Percentiles rank a stretch among this genome's conserved stretches.
Conservation (phyloP, 495 filamentous ascomycete genomes). For the Penicillium goetzii region DNA sequence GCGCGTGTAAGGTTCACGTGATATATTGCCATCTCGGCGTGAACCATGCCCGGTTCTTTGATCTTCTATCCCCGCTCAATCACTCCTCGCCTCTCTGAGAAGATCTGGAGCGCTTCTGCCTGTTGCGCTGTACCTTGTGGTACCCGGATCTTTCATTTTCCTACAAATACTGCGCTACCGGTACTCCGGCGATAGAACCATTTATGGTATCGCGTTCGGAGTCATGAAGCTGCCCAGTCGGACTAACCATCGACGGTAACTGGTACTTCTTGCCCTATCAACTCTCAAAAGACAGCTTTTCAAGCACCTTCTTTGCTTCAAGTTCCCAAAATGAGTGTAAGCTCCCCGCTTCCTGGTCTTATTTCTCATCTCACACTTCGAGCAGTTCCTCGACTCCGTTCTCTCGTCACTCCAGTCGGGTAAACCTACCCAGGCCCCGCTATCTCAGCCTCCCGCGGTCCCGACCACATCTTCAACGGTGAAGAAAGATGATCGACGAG, state of each 20-base stretch:
- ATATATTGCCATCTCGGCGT: conserved; percentile 23
- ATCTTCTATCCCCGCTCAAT: conserved; percentile 18
- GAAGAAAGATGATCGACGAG: conserved; percentile 35
- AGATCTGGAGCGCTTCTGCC: conserved; percentile 3
- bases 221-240: conserved; percentile 53
- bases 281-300: neutral
- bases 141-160: neutral
- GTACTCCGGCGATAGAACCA: conserved; percentile 5
- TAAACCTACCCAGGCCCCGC: conserved; percentile 38
- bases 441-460: conserved; percentile 36
- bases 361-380: conserved; percentile 24
- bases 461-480: conserved; percentile 31
- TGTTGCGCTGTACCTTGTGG: neutral
- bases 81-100: conserved; percentile 20
- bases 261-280: conserved; percentile 29
- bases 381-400: conserved; percentile 61
- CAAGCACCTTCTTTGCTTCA: neutral
- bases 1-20: conserved; percentile 35
- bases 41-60: conserved; percentile 2
- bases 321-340: conserved; percentile 53
- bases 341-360: conserved; percentile 16
- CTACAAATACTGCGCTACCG: neutral
- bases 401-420: conserved; percentile 58
- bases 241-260: conserved; percentile 53
- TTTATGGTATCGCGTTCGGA: conserved; percentile 39